phyloP scores from a whole-genome alignment of 176 grass and related monocot genomes.

The Bonia amplexicaulis region DNA sequence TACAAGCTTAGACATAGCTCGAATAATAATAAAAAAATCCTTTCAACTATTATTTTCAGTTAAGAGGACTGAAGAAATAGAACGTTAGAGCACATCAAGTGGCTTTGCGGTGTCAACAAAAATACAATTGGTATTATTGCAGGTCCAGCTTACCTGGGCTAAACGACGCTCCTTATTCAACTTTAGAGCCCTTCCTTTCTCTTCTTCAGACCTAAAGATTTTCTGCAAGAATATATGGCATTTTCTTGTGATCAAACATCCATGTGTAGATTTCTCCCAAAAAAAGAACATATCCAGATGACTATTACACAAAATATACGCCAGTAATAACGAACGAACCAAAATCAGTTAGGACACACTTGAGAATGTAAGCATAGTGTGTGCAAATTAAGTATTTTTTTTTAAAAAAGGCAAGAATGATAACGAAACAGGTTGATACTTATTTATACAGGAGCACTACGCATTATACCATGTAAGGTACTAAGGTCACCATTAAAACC shows the following conservation, averaged over 20 bases:
- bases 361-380: neutral
- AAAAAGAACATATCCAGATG: neutral
- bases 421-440: neutral
- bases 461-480: no score
- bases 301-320: no score
- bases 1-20: no score
- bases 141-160: constrained; percentile 44
- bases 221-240: constrained; percentile 34
- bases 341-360: neutral
- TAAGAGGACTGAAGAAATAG: no score
- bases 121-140: no score
- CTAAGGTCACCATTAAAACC: no score
- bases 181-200: constrained; percentile 36
- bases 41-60: no score
- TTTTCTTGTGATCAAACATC: constrained; percentile 2
- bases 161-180: constrained; percentile 61
- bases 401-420: no score
- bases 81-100: no score
- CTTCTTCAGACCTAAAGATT: constrained; percentile 62
- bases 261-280: neutral
- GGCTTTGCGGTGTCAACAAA: no score
- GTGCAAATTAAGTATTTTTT: no score
- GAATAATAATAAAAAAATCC: no score
- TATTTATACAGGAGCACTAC: neutral
- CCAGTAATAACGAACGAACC: neutral